Base-by-base conservation (phyloP, 371 early-diverging fungal species). In the Mucor plumbeus region DNA sequence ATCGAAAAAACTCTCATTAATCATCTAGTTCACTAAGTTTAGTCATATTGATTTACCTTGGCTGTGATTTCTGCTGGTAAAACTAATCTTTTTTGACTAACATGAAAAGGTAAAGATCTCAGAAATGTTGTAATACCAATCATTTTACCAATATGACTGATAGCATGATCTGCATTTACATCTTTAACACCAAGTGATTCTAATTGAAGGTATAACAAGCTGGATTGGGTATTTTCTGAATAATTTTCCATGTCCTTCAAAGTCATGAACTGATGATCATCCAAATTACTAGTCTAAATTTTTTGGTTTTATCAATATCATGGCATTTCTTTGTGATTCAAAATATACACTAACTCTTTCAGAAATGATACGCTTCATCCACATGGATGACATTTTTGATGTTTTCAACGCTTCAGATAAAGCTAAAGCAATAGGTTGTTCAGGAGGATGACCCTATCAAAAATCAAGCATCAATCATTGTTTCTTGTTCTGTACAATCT, bases 81-180 rank as follows among this genome's bases (percentile, higher is more conserved):
- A 40, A 88, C 79, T 60, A 92, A 72, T 21, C 86, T 75, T 43
- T 89, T 83, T 56, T 90, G 85, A 35, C 83, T 81, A 48, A 91
- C 79, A 76, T 91, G 88, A 64, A 87, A 88, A 11, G 92, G 91
- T 17, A 90, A 78, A 0, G 89, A 89, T 19, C 94, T 78, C 38
- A 95, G 70, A 69, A 92, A 83, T 14, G 91, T 91, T 5, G 90
- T 71, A 15, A 97, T 92, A 8, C 94, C 95, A 59, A 88, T 85
- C 56, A 96, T 92, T 67, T 97, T 94, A 34, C 97, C 97, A 48
- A 96, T 82, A 71, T 96, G 95, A 60, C 94, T 91, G 3, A 94
- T 93, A 1, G 91, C 92, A 79, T 97, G 96, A 77, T 97, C 97
- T 0, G 94, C 92, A 61, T 93, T 86, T 35, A 91, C 84, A 69